These are phyloP conservation scores for Tetrahymena malaccensis DNA, from an alignment of 73 alveolate species.

Conservation along the genomic window DNA sequence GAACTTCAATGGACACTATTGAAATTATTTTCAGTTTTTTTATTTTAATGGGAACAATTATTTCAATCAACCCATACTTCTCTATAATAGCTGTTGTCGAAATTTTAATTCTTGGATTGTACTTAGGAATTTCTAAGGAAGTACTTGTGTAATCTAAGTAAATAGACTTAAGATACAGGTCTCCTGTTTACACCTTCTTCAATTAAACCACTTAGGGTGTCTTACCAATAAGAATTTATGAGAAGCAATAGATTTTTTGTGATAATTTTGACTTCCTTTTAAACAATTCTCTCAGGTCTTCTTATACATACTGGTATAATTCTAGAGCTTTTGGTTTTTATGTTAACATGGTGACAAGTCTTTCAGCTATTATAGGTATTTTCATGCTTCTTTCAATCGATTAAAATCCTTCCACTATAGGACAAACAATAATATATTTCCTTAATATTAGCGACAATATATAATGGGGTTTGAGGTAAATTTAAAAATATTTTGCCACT, in stretches of 20 bases:
- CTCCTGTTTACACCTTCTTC: constrained; percentile 13
- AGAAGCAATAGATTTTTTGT: not conserved
- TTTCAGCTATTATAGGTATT: not conserved
- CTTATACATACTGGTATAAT: constrained; percentile 3
- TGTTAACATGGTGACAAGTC: not conserved
- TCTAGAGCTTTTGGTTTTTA: constrained; percentile 8
- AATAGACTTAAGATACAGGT: constrained; percentile 13
- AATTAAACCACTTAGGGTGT: constrained; percentile 1
- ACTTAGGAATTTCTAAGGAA: not conserved
- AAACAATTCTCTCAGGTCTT: not conserved
- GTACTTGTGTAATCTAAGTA: not conserved
- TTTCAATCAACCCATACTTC: constrained; percentile 4
- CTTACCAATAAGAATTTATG: not conserved
- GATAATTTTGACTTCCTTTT: constrained; percentile 1
- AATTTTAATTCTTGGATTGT: not conserved
- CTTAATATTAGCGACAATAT: not conserved
- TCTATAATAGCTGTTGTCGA: not conserved
- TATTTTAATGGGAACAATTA: not conserved
- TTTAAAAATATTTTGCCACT: not conserved
- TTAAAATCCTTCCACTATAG: not conserved
- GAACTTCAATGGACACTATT: not conserved
- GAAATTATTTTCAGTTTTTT: constrained; percentile 7
- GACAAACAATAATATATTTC: not conserved
- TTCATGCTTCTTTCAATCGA: not conserved
- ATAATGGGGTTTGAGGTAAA: constrained; percentile 8